Evolutionary conservation across 2,329 filamentous ascomycete species (phyloP), one percentile per base, ranked within the genome.

Genomic region (Pestalotiopsis sp.): DNA sequence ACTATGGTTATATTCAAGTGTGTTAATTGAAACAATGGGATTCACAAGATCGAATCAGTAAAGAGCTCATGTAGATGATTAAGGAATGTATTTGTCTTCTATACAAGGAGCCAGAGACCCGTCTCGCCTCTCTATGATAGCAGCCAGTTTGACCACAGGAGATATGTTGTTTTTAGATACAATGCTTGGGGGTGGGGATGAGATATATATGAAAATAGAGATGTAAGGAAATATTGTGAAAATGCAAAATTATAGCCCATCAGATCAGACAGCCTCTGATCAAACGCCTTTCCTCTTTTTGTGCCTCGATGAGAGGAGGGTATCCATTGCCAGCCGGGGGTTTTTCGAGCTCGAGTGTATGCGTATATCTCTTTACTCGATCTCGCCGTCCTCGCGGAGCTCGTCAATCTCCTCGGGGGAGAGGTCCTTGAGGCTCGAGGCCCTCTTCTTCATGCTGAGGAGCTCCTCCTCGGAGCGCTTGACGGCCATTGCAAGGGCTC

Each of bases 401-500:
- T 67, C 61, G 4, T 49, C 52, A 23, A 57, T 27, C 27, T 63
- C 63, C 60, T 69, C 56, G 41, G 56, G 60, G 41, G 65, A 59
- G 7, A 62, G 31, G n/a, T 45, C 63, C 63, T 66, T 66, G 65
- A 65, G 56, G 60, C 41, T 62, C 12, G 20, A 17, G 45, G 59
- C 67, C 4, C 67, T 45, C 67, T 69, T 68, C 49, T 56, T 38
- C 69, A 69, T 69, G n/a, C 27, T 23, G 23, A 39, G 56, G 67
- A 65, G 63, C 67, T 68, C 69, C n/a, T 70, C 64, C 49, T 72
- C 72, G 67, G 70, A 72, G 59, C 73, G 72, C 72, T 74, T 77
- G 68, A 77, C 65, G 68, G 71, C 70, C 49, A 73, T 59, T 66
- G 74, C 75, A 41, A 77, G 72, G 39, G 70, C 72, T 58, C 75